These are phyloP conservation scores for Physcia stellaris DNA, from an alignment of 495 filamentous ascomycete genomes.

Conservation along the genomic window DNA sequence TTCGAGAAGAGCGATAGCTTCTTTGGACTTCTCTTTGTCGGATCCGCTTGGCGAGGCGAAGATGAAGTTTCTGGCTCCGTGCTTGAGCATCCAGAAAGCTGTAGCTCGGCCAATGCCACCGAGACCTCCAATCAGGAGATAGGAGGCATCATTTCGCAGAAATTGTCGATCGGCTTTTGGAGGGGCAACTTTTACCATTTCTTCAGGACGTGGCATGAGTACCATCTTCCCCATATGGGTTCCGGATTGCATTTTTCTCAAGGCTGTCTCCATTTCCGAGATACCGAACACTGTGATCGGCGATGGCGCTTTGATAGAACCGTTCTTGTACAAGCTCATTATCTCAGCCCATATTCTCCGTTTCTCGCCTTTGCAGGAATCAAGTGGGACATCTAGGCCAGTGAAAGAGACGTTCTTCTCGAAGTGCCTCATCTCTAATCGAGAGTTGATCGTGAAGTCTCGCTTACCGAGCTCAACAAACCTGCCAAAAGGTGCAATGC, in stretches of 20 bases:
- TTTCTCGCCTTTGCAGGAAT: conserved; percentile 4
- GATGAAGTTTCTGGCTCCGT: conserved; percentile 18
- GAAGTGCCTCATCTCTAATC: conserved; percentile 16
- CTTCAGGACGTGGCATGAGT: conserved; percentile 11
- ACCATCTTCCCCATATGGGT: conserved; percentile 42
- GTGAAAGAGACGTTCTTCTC: conserved; percentile 27
- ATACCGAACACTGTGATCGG: conserved; percentile 8
- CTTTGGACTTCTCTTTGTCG: neutral
- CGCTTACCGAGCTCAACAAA: conserved; percentile 44
- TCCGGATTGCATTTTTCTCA: conserved; percentile 36
- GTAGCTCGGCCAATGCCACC: conserved; percentile 20
- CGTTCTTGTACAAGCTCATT: neutral
- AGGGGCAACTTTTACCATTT: conserved; percentile 9
- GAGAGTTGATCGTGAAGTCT: conserved; percentile 10
- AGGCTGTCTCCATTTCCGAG: conserved; percentile 30
- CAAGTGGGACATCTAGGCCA: conserved; percentile 22
- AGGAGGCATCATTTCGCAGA: conserved; percentile 7
- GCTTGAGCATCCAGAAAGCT: conserved; percentile 13
- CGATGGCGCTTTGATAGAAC: conserved; percentile 23
- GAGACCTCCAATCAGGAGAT: conserved; percentile 21
- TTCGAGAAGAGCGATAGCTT: neutral
- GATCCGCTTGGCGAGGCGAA: conserved; percentile 16
- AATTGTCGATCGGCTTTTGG: neutral
- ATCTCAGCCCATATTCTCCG: conserved; percentile 1
- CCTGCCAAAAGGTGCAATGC: conserved; percentile 36